Conservation (phyloP, 805 yeast species). For the Kodamaea fukazawae region DNA sequence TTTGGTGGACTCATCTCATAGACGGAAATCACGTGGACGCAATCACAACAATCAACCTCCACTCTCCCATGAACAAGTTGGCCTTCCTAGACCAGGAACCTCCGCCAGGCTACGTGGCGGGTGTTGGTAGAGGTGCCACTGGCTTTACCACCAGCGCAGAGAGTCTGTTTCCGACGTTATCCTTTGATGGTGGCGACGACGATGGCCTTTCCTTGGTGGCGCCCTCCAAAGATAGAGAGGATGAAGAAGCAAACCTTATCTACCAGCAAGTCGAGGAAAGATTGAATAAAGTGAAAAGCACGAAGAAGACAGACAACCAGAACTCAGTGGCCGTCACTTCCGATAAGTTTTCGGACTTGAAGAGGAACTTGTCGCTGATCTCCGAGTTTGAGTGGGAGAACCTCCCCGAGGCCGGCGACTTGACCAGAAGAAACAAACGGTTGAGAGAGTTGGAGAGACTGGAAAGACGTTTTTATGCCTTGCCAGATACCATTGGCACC, state of each 20-base stretch:
- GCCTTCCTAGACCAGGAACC: slow-evolving; percentile 78
- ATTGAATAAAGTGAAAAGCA: slow-evolving; percentile 33
- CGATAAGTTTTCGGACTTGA: slow-evolving; percentile 49
- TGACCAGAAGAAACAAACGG: slow-evolving; percentile 78
- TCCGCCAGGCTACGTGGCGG: slow-evolving; percentile 88
- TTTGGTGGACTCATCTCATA: background rate
- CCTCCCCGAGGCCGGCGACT: slow-evolving; percentile 85
- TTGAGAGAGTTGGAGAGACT: slow-evolving; percentile 58
- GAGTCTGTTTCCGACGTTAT: slow-evolving; percentile 44
- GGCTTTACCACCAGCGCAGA: slow-evolving; percentile 90
- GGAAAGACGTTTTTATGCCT: slow-evolving; percentile 72
- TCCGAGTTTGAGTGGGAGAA: slow-evolving; percentile 74
- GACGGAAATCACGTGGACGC: no score
- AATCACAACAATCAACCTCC: background rate
- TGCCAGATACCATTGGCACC: slow-evolving; percentile 61
- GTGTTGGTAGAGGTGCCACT: slow-evolving; percentile 91
- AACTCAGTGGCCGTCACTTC: slow-evolving; percentile 6
- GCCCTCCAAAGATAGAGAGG: slow-evolving; percentile 47
- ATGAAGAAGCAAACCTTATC: slow-evolving; percentile 73
- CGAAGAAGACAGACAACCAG: slow-evolving; percentile 23
- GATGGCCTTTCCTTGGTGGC: slow-evolving; percentile 22
- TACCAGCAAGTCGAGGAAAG: slow-evolving; percentile 67
- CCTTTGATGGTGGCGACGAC: slow-evolving; percentile 15
- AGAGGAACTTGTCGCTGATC: slow-evolving; percentile 56
- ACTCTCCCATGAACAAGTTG: background rate